These are phyloP conservation scores for Fusarium liriodendri DNA, from an alignment of 2,329 filamentous ascomycete genomes.

Conservation along the genomic window DNA sequence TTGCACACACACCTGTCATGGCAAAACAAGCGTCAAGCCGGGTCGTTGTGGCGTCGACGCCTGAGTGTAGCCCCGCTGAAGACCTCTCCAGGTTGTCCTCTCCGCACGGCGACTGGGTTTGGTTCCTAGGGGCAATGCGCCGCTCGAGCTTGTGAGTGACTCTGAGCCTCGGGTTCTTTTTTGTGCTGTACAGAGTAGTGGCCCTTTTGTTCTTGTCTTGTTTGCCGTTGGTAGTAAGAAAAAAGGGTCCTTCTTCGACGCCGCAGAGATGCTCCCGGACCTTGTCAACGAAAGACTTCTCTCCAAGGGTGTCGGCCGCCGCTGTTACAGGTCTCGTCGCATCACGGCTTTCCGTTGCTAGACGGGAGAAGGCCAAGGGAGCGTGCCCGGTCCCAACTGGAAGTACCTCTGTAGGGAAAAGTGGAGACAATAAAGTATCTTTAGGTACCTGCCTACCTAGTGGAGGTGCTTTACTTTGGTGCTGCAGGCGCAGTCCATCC, in stretches of 20 bases:
- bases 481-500: neutral
- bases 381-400: neutral
- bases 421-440: neutral
- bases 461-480: constrained; percentile 3
- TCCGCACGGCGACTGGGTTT: neutral
- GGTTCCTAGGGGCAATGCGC: neutral
- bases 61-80: neutral
- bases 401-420: neutral
- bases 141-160: neutral
- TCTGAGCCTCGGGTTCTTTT: neutral
- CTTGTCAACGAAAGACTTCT: neutral
- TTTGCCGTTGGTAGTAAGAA: neutral
- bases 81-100: neutral
- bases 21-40: neutral
- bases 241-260: neutral
- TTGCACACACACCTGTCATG: neutral
- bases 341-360: constrained; percentile 5
- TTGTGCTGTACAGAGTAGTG: neutral
- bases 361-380: neutral
- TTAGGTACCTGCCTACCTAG: neutral
- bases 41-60: neutral
- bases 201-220: neutral
- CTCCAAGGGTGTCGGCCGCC: neutral
- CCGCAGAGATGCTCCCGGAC: neutral
- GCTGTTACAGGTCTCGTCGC: constrained; percentile 6